A percentile compares a stretch with the other conserved stretches of the same genome.
Conservation (phyloP, 2,329 filamentous ascomycete species). For the Xylaria sp. region DNA sequence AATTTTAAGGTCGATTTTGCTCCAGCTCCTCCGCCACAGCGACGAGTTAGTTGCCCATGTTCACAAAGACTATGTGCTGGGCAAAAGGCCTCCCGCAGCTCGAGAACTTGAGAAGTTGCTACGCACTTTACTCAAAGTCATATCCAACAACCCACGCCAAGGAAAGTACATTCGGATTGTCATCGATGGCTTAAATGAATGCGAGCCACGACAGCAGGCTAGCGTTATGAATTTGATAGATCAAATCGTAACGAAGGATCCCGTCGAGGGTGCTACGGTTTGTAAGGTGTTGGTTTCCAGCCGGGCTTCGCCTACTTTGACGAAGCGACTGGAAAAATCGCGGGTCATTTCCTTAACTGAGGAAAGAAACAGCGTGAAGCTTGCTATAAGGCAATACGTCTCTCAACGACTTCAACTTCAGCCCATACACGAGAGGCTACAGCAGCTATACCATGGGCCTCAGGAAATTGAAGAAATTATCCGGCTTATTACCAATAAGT, state of each 20-base stretch:
- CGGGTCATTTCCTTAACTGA: conserved; percentile 44
- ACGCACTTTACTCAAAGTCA: conserved; percentile 26
- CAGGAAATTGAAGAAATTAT: conserved; percentile 39
- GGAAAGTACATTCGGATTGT: conserved; percentile 44
- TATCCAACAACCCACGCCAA: conserved; percentile 25
- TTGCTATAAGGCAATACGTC: conserved; percentile 43
- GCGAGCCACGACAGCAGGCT: conserved; percentile 37
- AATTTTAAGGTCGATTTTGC: conserved; percentile 19
- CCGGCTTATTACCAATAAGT: conserved; percentile 39
- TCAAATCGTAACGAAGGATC: conserved; percentile 9
- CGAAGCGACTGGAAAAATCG: conserved; percentile 37
- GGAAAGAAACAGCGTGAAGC: conserved; percentile 40
- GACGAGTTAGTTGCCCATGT: conserved; percentile 17
- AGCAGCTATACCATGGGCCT: conserved; percentile 35
- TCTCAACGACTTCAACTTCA: conserved; percentile 25
- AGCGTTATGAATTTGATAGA: conserved; percentile 11
- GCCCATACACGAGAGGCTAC: conserved; percentile 22
- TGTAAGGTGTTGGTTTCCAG: conserved; percentile 49
- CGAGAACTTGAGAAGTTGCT: conserved; percentile 44
- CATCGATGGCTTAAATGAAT: conserved; percentile 48
- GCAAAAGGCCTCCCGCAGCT: conserved; percentile 9
- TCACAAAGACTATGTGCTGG: conserved; percentile 11
- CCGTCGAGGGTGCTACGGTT: conserved; percentile 1
- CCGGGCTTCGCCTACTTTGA: conserved; percentile 36
- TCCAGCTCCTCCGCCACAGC: conserved; percentile 21